Conservation (phyloP, 371 early-diverging fungal genomes). For the Mucor irregularis region DNA sequence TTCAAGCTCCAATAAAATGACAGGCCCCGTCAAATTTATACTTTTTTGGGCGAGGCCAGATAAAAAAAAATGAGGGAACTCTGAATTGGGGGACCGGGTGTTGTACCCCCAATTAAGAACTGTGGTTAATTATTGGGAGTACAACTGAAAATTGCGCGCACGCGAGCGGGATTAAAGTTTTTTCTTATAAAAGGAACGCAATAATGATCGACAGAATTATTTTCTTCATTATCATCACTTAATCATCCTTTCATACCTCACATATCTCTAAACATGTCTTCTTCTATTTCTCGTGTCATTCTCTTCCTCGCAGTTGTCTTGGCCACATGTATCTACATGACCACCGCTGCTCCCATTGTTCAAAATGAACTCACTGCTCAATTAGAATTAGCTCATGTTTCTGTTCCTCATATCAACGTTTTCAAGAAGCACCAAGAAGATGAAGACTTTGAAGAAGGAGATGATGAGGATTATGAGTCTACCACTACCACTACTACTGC, state of each 20-base stretch:
- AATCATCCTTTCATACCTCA: not conserved
- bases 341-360: slow-evolving; percentile 19
- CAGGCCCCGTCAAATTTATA: slow-evolving; percentile 8
- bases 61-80: not conserved
- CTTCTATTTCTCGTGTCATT: slow-evolving; percentile 6
- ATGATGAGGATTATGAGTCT: not conserved
- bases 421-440: slow-evolving; percentile 5
- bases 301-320: slow-evolving; percentile 10
- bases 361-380: not conserved
- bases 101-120: not conserved
- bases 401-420: not conserved
- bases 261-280: slow-evolving; percentile 1
- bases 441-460: not conserved
- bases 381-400: slow-evolving; percentile 6
- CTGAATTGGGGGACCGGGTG: not conserved
- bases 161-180: slow-evolving; percentile 13
- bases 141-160: not conserved
- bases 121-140: not conserved
- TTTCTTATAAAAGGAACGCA: slow-evolving; percentile 7
- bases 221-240: not conserved
- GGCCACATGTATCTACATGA: slow-evolving; percentile 9
- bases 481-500: slow-evolving; percentile 3
- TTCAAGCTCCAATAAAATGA: slow-evolving; percentile 4
- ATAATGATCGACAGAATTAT: not conserved
- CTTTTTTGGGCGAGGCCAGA: not conserved